Evolutionary conservation across 768 basidiomycete species (phyloP).

Genomic region (Tylopilus vinaceipallidus): DNA sequence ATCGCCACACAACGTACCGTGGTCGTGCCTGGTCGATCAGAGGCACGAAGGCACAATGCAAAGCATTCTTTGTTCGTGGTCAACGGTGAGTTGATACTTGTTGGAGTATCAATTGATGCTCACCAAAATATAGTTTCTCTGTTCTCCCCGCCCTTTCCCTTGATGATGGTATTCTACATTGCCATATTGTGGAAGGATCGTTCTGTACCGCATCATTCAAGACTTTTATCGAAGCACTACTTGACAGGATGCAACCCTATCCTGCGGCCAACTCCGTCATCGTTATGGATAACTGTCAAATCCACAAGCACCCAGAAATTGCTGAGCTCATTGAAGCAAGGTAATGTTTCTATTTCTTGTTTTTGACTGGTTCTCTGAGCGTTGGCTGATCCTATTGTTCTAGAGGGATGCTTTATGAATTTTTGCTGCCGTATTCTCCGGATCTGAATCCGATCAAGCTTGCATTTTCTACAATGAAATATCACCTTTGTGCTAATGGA

Average conservation of each 20-base stretch:
- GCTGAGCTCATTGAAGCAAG: slow-evolving; percentile 29
- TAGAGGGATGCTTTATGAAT: neutral
- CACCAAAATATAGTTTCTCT: neutral
- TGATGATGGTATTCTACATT: neutral
- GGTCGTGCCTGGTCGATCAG: neutral
- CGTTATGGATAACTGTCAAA: slow-evolving; percentile 39
- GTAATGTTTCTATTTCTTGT: slow-evolving; percentile 12
- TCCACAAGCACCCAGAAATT: slow-evolving; percentile 32
- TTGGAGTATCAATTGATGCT: neutral
- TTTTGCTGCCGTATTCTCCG: neutral
- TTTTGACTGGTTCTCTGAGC: neutral
- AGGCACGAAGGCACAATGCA: neutral
- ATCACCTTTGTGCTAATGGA: neutral
- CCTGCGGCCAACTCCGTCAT: slow-evolving; percentile 36
- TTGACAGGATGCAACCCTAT: slow-evolving; percentile 38
- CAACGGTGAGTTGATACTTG: neutral
- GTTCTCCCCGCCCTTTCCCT: neutral
- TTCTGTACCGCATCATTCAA: slow-evolving; percentile 29
- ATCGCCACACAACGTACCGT: neutral
- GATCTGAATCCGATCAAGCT: neutral
- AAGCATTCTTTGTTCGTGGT: neutral
- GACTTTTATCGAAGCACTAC: slow-evolving; percentile 33
- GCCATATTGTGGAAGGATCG: slow-evolving; percentile 19
- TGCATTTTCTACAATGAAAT: neutral
- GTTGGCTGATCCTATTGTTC: neutral